Evolutionary conservation across 2,329 filamentous ascomycete genomes (phyloP).

Genomic region (Aspergillus pseudoviridinutans): DNA sequence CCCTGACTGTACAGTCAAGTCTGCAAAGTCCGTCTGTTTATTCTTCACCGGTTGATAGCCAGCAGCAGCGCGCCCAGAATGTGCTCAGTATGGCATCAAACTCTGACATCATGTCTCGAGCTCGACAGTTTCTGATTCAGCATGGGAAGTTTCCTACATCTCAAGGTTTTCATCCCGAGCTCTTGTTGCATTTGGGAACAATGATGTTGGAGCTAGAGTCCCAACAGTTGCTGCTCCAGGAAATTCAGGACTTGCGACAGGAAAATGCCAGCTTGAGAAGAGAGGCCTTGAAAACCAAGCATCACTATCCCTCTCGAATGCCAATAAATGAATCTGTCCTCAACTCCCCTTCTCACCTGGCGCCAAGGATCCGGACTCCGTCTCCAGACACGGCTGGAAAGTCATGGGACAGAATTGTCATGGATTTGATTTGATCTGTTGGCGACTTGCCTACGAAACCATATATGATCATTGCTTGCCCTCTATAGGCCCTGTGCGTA

Average conservation of each 20-base stretch:
- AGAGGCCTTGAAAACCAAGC: background rate
- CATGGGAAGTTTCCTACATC: conserved; percentile 10
- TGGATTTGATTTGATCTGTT: conserved; percentile 20
- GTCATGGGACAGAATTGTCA: conserved; percentile 23
- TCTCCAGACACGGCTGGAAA: conserved; percentile 13
- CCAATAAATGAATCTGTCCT: conserved; percentile 8
- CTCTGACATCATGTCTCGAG: conserved; percentile 2
- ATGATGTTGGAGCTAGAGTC: conserved; percentile 22
- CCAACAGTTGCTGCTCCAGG: conserved; percentile 13
- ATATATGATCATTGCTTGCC: no score
- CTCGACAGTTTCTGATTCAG: conserved; percentile 7
- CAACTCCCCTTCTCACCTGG: conserved; percentile 1
- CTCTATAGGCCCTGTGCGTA: no score
- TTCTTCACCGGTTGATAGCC: background rate
- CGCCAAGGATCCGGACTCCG: conserved; percentile 8
- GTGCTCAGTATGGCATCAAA: background rate
- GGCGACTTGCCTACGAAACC: no score
- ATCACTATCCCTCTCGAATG: conserved; percentile 12
- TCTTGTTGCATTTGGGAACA: conserved; percentile 14
- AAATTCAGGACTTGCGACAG: conserved; percentile 14
- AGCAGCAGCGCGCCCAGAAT: background rate
- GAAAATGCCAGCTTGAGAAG: conserved; percentile 23
- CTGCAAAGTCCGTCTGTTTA: background rate
- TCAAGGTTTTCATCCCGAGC: conserved; percentile 13
- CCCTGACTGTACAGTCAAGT: background rate